Conservation (phyloP, 441 rosid species). For the Macaranga tanarius region DNA sequence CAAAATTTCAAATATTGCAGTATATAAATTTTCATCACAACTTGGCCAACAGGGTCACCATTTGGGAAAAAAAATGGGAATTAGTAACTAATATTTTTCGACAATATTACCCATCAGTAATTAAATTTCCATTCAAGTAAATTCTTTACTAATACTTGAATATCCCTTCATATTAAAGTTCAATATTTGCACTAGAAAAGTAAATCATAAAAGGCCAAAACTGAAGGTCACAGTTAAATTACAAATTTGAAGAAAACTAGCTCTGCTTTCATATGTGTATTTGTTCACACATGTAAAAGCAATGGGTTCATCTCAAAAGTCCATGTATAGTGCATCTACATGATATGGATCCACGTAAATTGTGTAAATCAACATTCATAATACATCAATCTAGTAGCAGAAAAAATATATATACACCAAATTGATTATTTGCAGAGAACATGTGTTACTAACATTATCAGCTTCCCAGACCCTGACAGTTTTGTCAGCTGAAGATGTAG, state of each 20-base stretch:
- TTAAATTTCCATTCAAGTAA: background rate
- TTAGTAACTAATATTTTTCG: background rate
- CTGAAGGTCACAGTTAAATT: background rate
- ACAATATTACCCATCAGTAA: background rate
- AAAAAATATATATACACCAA: background rate
- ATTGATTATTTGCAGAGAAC: background rate
- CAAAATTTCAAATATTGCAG: background rate
- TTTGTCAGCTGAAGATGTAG: constrained; percentile 68
- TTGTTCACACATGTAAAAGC: background rate
- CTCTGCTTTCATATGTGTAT: background rate
- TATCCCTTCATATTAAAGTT: background rate
- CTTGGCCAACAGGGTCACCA: background rate
- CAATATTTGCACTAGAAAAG: background rate
- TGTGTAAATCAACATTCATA: background rate
- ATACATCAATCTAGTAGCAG: background rate
- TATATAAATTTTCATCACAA: background rate
- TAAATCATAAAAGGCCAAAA: background rate
- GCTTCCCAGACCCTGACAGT: constrained; percentile 72
- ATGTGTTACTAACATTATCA: constrained; percentile 48
- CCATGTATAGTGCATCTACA: no score
- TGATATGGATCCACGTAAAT: background rate
- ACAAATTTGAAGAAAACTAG: background rate
- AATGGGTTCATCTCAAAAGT: background rate
- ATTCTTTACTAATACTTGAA: background rate
- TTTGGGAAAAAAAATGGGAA: background rate